Evolutionary conservation across 441 rosid genomes (phyloP).

Genomic region (Caryocar brasiliense): DNA sequence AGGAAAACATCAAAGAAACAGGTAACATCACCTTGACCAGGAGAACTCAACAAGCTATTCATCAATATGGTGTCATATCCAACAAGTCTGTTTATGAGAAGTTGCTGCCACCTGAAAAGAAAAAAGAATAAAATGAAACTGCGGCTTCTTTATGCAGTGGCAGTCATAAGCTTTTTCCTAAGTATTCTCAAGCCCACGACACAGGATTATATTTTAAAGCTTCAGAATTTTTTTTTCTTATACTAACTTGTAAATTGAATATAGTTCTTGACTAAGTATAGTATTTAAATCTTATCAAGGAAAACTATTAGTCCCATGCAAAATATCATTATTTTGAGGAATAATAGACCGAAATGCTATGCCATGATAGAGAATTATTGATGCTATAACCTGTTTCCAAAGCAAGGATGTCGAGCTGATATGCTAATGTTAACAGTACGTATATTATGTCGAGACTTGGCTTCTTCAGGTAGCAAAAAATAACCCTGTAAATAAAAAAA

Average conservation of each 20-base stretch:
- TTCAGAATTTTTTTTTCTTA: too few species aligned
- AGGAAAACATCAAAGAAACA: neutral
- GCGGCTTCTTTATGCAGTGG: too few species aligned
- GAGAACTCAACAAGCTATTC: conserved; percentile 81
- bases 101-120: conserved; percentile 91
- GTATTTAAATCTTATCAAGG: neutral
- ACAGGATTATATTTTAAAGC: too few species aligned
- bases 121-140: conserved; percentile 5
- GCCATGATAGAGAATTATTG: neutral
- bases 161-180: too few species aligned
- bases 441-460: conserved; percentile 71
- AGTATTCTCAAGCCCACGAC: too few species aligned
- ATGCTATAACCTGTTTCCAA: conserved; percentile 78
- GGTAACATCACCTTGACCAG: conserved; percentile 77
- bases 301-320: neutral
- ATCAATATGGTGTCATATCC: conserved; percentile 96
- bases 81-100: conserved; percentile 90
- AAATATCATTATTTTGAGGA: conserved; percentile 4
- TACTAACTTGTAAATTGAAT: too few species aligned
- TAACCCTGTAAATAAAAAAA: conserved; percentile 49
- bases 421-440: conserved; percentile 72
- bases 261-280: too few species aligned
- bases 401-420: conserved; percentile 88
- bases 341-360: neutral
- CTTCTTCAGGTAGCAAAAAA: conserved; percentile 84